Percentiles rank a stretch among this genome's conserved stretches.
Conservation (phyloP, 768 basidiomycete species). For the Xerocomellus intermedius region DNA sequence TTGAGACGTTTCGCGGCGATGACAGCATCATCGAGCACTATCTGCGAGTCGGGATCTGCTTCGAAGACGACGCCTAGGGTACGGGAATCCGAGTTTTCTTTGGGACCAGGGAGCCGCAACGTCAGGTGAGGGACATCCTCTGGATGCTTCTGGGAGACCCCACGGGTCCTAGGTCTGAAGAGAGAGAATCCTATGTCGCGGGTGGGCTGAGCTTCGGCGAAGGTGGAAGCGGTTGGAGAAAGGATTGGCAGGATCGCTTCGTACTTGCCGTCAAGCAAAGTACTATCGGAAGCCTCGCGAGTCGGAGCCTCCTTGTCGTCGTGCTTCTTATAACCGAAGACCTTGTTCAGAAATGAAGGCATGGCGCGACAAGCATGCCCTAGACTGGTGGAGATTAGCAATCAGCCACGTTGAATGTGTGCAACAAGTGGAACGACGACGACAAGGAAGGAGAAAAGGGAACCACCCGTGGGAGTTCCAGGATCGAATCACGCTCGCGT, state of each 20-base stretch:
- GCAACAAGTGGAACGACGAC: slow-evolving; percentile 3
- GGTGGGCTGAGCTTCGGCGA: slow-evolving; percentile 14
- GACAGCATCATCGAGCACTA: slow-evolving; percentile 48
- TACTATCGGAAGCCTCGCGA: slow-evolving; percentile 38
- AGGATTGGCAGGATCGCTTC: slow-evolving; percentile 58
- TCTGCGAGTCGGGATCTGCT: slow-evolving; percentile 48
- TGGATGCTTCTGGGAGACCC: slow-evolving; percentile 35
- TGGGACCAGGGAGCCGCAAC: slow-evolving; percentile 56
- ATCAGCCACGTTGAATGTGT: neutral
- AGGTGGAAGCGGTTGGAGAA: slow-evolving; percentile 33
- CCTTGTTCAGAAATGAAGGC: slow-evolving; percentile 74
- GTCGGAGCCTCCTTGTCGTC: slow-evolving; percentile 47
- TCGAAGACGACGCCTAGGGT: slow-evolving; percentile 60
- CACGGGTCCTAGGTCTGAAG: slow-evolving; percentile 48
- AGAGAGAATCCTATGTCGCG: slow-evolving; percentile 47
- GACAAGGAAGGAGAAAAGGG: neutral
- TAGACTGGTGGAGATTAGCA: slow-evolving; percentile 1
- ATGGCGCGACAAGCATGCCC: slow-evolving; percentile 31
- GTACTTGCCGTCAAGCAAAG: slow-evolving; percentile 71
- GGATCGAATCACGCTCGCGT: neutral
- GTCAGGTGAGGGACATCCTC: slow-evolving; percentile 54
- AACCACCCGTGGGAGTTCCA: slow-evolving; percentile 15
- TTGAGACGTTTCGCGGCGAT: slow-evolving; percentile 59
- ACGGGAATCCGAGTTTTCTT: slow-evolving; percentile 45
- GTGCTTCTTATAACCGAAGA: slow-evolving; percentile 70